Conservation (phyloP, 2,329 filamentous ascomycete genomes). For the Colletotrichum trifolii region DNA sequence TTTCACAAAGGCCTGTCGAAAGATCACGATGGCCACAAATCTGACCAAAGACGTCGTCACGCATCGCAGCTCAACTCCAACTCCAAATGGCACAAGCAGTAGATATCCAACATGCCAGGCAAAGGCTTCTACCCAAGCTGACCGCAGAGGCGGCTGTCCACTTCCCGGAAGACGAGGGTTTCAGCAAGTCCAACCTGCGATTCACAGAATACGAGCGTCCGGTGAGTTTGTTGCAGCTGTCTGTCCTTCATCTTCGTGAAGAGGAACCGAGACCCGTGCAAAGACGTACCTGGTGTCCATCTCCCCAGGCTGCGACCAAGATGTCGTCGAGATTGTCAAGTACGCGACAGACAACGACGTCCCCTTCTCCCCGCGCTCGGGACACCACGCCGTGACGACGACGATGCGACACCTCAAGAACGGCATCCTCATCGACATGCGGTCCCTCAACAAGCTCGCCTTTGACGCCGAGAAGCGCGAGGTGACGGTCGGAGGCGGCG, state of each 20-base stretch:
- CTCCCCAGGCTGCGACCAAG: constrained; percentile 18
- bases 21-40: constrained; percentile 7
- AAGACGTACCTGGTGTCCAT: constrained; percentile 23
- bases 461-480: constrained; percentile 32
- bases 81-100: constrained; percentile 5
- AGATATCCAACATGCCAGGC: background rate
- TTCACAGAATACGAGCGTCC: constrained; percentile 32
- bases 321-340: constrained; percentile 26
- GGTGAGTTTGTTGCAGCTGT: background rate
- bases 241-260: background rate
- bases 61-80: background rate
- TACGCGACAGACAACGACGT: constrained; percentile 26
- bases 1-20: background rate
- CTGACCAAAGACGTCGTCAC: background rate
- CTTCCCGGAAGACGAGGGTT: constrained; percentile 1
- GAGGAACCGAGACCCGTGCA: background rate
- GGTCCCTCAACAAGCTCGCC: constrained; percentile 38
- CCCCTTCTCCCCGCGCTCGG: constrained; percentile 32
- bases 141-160: constrained; percentile 3
- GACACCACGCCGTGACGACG: constrained; percentile 37
- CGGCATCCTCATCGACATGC: constrained; percentile 41
- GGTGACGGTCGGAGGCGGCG: constrained; percentile 17
- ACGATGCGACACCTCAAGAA: constrained; percentile 32
- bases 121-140: constrained; percentile 10
- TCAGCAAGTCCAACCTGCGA: constrained; percentile 18